Conservation (phyloP, 495 filamentous ascomycete genomes). For the Penicillium mononematosum region DNA sequence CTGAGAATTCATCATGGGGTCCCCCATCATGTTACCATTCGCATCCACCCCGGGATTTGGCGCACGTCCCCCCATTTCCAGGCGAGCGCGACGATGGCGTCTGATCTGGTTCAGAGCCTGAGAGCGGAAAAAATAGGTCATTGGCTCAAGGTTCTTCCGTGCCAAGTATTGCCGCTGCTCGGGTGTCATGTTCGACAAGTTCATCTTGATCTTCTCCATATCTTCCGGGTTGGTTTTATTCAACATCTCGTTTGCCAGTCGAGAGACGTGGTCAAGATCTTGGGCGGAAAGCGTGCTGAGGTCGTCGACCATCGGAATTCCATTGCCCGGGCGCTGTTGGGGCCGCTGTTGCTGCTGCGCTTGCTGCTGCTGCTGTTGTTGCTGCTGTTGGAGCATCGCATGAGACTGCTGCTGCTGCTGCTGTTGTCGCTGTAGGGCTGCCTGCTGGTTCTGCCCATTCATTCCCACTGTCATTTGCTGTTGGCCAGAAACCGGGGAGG, state of each 20-base stretch:
- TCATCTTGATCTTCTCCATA: slow-evolving; percentile 45
- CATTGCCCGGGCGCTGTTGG: slow-evolving; percentile 37
- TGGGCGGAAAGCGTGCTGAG: slow-evolving; percentile 39
- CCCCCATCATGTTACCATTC: slow-evolving; percentile 37
- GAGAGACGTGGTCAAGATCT: slow-evolving; percentile 46
- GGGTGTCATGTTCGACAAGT: slow-evolving; percentile 42
- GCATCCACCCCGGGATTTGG: slow-evolving; percentile 33
- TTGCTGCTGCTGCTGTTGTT: slow-evolving; percentile 31
- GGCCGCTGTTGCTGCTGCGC: slow-evolving; percentile 25
- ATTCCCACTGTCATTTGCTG: slow-evolving; percentile 48
- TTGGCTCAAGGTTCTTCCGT: slow-evolving; percentile 45
- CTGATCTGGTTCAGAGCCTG: slow-evolving; percentile 44
- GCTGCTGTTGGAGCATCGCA: slow-evolving; percentile 39
- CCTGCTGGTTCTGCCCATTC: slow-evolving; percentile 44
- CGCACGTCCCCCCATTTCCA: slow-evolving; percentile 35
- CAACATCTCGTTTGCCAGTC: slow-evolving; percentile 42
- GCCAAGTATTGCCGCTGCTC: slow-evolving; percentile 45
- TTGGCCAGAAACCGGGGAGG: slow-evolving; percentile 49
- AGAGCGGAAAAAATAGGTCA: slow-evolving; percentile 51
- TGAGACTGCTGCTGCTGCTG: slow-evolving; percentile 30
- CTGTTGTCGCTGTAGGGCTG: slow-evolving; percentile 32
- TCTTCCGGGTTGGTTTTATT: slow-evolving; percentile 42
- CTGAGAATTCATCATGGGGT: slow-evolving; percentile 37
- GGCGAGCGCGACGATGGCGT: slow-evolving; percentile 34
- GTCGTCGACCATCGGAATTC: slow-evolving; percentile 35